phyloP scores from a whole-genome alignment of 1,284 basidiomycete species.

The Naganishia sp. region DNA sequence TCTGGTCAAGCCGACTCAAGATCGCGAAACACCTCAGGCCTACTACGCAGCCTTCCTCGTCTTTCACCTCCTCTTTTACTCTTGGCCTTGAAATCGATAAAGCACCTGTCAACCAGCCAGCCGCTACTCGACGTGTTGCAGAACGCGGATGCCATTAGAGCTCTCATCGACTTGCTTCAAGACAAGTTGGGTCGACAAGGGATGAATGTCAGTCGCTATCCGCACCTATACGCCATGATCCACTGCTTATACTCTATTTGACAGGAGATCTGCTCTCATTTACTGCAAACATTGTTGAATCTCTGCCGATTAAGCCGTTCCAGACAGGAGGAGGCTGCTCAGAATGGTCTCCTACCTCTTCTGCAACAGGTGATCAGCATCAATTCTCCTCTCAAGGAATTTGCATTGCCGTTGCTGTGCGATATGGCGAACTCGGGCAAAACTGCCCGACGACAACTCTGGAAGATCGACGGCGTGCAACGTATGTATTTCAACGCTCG shows the following conservation, averaged over 20 bases:
- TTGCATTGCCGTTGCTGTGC: conserved; percentile 92
- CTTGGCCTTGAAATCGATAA: conserved; percentile 88
- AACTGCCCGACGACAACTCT: conserved; percentile 78
- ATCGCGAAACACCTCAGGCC: conserved; percentile 57
- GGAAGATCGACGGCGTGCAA: conserved; percentile 80
- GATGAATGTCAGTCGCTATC: conserved; percentile 65
- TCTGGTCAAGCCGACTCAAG: not conserved
- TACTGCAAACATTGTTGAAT: conserved; percentile 93
- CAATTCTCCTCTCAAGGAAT: conserved; percentile 89
- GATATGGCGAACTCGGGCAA: conserved; percentile 92
- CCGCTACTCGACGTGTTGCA: conserved; percentile 87
- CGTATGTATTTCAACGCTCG: conserved; percentile 41
- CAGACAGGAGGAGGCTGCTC: conserved; percentile 93
- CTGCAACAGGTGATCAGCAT: conserved; percentile 82
- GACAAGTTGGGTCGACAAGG: conserved; percentile 76
- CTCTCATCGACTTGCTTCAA: conserved; percentile 78
- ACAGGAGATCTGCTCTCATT: conserved; percentile 77
- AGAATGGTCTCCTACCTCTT: conserved; percentile 89
- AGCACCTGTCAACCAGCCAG: conserved; percentile 91
- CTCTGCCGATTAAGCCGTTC: conserved; percentile 91
- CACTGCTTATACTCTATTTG: conserved; percentile 12
- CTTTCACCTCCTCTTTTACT: conserved; percentile 82
- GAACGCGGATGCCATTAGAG: conserved; percentile 92
- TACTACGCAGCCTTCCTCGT: conserved; percentile 78
- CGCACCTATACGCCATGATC: not conserved